Conservation (phyloP, 352 stramenopile species). For the Blastocystis sp. region DNA sequence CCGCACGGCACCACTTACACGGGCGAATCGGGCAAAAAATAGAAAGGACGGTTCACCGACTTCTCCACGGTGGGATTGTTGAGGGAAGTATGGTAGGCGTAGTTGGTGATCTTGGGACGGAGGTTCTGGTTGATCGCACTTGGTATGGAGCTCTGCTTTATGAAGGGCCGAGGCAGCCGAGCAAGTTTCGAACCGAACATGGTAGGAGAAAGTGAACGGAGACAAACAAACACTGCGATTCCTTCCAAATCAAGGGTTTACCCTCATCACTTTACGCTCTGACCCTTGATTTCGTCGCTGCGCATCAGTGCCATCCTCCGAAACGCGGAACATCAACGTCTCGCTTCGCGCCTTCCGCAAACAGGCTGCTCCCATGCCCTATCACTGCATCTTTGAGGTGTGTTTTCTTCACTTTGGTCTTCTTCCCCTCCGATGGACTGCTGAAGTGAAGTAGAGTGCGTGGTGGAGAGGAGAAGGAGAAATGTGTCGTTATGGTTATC, state of each 20-base stretch:
- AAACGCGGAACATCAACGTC: background rate
- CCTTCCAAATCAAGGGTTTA: background rate
- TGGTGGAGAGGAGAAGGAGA: too few species aligned
- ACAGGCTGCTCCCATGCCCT: too few species aligned
- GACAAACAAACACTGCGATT: background rate
- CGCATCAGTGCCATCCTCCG: background rate
- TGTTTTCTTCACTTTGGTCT: too few species aligned
- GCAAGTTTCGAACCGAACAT: slow-evolving; percentile 72
- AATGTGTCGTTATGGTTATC: slow-evolving; percentile 20
- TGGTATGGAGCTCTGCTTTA: slow-evolving; percentile 12
- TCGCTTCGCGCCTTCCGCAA: too few species aligned
- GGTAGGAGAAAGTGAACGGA: background rate
- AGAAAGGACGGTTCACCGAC: slow-evolving; percentile 33
- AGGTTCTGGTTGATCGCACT: slow-evolving; percentile 64
- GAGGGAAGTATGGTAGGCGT: slow-evolving; percentile 18
- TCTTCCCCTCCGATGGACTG: too few species aligned
- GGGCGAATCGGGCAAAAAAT: slow-evolving; percentile 33
- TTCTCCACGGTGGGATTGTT: slow-evolving; percentile 34
- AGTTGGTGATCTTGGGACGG: slow-evolving; percentile 64
- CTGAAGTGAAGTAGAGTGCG: too few species aligned
- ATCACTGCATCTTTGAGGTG: too few species aligned
- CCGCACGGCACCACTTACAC: background rate
- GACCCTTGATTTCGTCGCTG: background rate
- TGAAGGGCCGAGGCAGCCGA: slow-evolving; percentile 51
- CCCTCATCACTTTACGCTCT: background rate